A percentile compares a stretch with the other conserved stretches of the same genome.
Conservation (phyloP, 202 grass and related monocot species). For the Eragrostis tef region DNA sequence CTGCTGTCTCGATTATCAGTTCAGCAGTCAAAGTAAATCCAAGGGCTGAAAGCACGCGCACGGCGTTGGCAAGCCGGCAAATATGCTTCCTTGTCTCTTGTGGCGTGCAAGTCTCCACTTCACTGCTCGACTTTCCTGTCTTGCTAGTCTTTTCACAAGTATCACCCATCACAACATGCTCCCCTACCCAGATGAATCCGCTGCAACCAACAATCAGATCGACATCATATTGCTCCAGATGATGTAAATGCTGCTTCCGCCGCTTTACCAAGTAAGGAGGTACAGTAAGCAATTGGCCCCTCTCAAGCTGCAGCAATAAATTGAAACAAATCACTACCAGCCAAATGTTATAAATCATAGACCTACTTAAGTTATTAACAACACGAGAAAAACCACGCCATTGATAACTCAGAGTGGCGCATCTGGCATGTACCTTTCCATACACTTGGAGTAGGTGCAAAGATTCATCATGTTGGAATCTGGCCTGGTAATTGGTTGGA, state of each 20-base stretch:
- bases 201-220: slow-evolving; percentile 93
- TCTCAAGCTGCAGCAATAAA: slow-evolving; percentile 70
- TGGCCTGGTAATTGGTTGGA: slow-evolving; percentile 60
- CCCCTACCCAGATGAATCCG: slow-evolving; percentile 86
- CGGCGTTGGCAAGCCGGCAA: slow-evolving; percentile 79
- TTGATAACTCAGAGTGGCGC: background rate
- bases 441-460: slow-evolving; percentile 88
- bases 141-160: slow-evolving; percentile 49
- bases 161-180: slow-evolving; percentile 67
- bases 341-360: background rate
- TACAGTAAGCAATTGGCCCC: slow-evolving; percentile 77
- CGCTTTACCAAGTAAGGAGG: slow-evolving; percentile 85
- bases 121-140: slow-evolving; percentile 23
- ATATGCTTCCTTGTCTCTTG: slow-evolving; percentile 69
- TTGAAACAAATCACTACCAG: slow-evolving; percentile 8
- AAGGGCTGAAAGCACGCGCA: slow-evolving; percentile 69
- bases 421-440: slow-evolving; percentile 69
- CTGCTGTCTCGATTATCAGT: slow-evolving; percentile 58
- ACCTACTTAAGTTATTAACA: slow-evolving; percentile 1
- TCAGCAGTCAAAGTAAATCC: slow-evolving; percentile 81
- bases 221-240: slow-evolving; percentile 67
- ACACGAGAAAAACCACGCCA: background rate
- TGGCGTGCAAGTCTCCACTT: slow-evolving; percentile 52
- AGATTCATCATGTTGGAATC: slow-evolving; percentile 95
- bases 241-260: slow-evolving; percentile 87